phyloP scores from a whole-genome alignment of 352 stramenopile species.

The Phytophthora lateralis region DNA sequence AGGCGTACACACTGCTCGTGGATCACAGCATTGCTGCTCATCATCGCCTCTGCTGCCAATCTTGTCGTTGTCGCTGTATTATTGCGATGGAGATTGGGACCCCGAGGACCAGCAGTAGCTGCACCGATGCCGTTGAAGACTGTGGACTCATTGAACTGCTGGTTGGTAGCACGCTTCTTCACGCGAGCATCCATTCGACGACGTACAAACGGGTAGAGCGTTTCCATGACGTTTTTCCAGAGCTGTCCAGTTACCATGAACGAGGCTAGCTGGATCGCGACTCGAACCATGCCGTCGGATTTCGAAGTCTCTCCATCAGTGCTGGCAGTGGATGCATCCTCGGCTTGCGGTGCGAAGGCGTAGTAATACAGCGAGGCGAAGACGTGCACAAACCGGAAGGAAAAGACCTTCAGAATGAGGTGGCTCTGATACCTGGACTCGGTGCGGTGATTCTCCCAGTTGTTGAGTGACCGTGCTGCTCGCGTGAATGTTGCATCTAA shows the following conservation, averaged over 20 bases:
- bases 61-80: slow-evolving; percentile 21
- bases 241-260: slow-evolving; percentile 95
- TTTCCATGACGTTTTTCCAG: slow-evolving; percentile 94
- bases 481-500: slow-evolving; percentile 86
- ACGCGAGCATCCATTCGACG: slow-evolving; percentile 46
- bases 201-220: slow-evolving; percentile 77
- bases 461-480: slow-evolving; percentile 90
- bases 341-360: slow-evolving; percentile 67
- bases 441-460: slow-evolving; percentile 94
- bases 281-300: slow-evolving; percentile 78
- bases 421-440: slow-evolving; percentile 86
- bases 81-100: slow-evolving; percentile 12
- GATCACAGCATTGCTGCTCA: slow-evolving; percentile 63
- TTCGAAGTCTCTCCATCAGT: slow-evolving; percentile 9
- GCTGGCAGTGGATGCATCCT: slow-evolving; percentile 5
- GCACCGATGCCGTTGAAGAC: slow-evolving; percentile 54
- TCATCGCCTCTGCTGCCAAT: slow-evolving; percentile 18
- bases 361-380: slow-evolving; percentile 98
- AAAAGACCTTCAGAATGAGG: slow-evolving; percentile 98
- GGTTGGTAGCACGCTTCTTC: slow-evolving; percentile 67
- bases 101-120: slow-evolving; percentile 14
- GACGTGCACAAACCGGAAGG: slow-evolving; percentile 97
- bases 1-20: slow-evolving; percentile 81
- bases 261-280: slow-evolving; percentile 92
- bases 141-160: slow-evolving; percentile 62